These are phyloP conservation scores for Sporothrix luriei DNA, from an alignment of 2,329 filamentous ascomycete species.

Conservation along the genomic window DNA sequence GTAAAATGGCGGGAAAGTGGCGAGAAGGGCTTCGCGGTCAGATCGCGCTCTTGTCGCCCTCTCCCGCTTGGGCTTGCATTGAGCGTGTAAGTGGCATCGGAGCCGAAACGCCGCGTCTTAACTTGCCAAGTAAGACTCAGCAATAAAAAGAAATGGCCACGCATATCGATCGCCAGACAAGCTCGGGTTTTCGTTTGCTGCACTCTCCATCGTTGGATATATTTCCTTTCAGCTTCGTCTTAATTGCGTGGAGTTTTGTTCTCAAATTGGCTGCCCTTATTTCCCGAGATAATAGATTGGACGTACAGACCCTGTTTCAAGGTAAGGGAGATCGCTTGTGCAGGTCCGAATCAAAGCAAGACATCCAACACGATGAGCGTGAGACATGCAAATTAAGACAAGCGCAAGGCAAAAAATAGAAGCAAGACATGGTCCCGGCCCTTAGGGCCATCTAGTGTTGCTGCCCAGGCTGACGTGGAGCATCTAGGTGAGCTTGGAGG, in stretches of 20 bases:
- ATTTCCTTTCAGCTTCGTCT: background rate
- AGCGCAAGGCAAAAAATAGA: slow-evolving; percentile 7
- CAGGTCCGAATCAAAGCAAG: slow-evolving; percentile 24
- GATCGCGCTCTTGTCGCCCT: background rate
- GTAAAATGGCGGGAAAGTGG: background rate
- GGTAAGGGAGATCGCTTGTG: slow-evolving; percentile 1
- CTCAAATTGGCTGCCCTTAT: background rate
- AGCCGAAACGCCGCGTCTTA: slow-evolving; percentile 8
- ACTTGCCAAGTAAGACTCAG: background rate
- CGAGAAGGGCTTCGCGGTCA: background rate
- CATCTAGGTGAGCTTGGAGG: slow-evolving; percentile 12
- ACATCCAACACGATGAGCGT: slow-evolving; percentile 11
- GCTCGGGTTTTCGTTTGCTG: too few species aligned
- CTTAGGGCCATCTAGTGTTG: background rate
- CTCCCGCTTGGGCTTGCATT: too few species aligned
- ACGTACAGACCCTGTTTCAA: background rate
- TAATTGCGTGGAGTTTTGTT: background rate
- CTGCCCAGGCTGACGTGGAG: slow-evolving; percentile 11
- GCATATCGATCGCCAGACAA: background rate
- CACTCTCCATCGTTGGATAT: too few species aligned
- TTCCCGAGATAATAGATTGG: background rate
- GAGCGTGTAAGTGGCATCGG: slow-evolving; percentile 15
- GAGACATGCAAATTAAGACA: slow-evolving; percentile 24
- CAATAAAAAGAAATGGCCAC: slow-evolving; percentile 6
- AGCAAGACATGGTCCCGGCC: slow-evolving; percentile 20